Base-by-base conservation (phyloP, 2,329 filamentous ascomycete genomes). In the Lachnellula hyalina region DNA sequence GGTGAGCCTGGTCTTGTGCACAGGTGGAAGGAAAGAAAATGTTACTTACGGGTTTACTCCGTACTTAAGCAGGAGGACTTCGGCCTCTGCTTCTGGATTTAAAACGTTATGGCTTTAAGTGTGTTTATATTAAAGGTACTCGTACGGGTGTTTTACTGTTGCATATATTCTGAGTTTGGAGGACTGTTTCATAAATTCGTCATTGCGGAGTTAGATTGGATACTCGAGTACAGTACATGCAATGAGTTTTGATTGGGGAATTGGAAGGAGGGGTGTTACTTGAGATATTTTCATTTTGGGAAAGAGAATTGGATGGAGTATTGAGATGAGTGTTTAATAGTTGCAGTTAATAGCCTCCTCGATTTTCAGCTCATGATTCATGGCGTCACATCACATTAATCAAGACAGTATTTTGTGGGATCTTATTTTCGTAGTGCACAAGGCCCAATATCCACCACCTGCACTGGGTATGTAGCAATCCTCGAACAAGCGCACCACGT, bases 401-500 rank as follows among this genome's bases (percentile, higher is more conserved):
- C 34, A 25, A 32, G 32, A 53, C 51, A 60, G 54, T 45, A 55
- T n/a, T 64, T 66, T 66, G 64, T 79, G 77, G 77, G 79, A 78
- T 74, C 74, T 77, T 78, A 75, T 78, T 81, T 80, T 83, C 75
- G 78, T 79, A 77, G 79, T 80, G 75, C 75, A 79, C 65, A 65
- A 65, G 53, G 50, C 64, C 62, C 57, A 61, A 54, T 45, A 52
- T 58, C 56, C 50, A 60, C 58, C 50, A 54, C 50, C 51, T 56
- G 51, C 57, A 56, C 50, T 60, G 65, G 65, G 63, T 81, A 81
- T 80, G 76, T 76, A 80, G 79, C 79, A 77, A 80, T 83, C 78
- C 77, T 82, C 79, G 52, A 81, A 81, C 73, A 75, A 78, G 77
- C 77, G 72, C 74, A 78, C 80, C 81, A 83, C 80, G 76, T 83